These are phyloP conservation scores for Gamarada debralockiae DNA, from an alignment of 495 filamentous ascomycete species.

Conservation along the genomic window DNA sequence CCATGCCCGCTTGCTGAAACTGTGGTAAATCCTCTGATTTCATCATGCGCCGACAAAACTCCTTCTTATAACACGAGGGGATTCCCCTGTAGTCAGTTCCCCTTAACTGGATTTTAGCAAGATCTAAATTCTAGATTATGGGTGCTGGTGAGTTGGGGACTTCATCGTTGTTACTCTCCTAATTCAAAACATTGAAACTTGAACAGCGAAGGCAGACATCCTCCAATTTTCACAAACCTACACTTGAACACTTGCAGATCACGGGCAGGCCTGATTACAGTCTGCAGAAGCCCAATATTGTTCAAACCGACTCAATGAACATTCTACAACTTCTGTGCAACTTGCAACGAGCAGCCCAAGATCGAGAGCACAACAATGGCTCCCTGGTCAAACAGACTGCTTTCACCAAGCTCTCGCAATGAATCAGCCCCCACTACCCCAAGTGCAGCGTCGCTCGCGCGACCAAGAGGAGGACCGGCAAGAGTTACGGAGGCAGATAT, in stretches of 20 bases:
- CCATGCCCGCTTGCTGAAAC: slow-evolving; percentile 17
- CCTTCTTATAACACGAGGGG: slow-evolving; percentile 2
- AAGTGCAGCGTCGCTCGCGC: slow-evolving; percentile 10
- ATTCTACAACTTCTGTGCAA: neutral
- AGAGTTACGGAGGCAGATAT: slow-evolving; percentile 20
- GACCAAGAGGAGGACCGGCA: neutral
- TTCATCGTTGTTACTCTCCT: too few species aligned
- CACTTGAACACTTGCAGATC: neutral
- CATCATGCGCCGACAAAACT: slow-evolving; percentile 9
- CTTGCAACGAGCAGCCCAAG: slow-evolving; percentile 2
- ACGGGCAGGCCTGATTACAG: neutral
- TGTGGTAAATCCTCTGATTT: neutral
- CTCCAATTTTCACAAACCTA: neutral
- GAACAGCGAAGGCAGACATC: neutral
- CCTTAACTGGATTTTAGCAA: neutral
- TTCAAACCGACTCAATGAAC: slow-evolving; percentile 16
- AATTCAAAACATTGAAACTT: neutral
- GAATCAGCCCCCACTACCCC: neutral
- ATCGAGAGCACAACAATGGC: slow-evolving; percentile 21
- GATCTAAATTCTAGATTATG: slow-evolving; percentile 1
- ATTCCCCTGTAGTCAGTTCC: neutral
- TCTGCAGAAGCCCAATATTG: neutral
- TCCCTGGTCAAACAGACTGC: slow-evolving; percentile 23
- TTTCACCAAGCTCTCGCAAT: slow-evolving; percentile 15
- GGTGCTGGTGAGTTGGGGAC: neutral